Base-by-base conservation (phyloP, 2,329 filamentous ascomycete genomes). In the Cryphonectria japonica region DNA sequence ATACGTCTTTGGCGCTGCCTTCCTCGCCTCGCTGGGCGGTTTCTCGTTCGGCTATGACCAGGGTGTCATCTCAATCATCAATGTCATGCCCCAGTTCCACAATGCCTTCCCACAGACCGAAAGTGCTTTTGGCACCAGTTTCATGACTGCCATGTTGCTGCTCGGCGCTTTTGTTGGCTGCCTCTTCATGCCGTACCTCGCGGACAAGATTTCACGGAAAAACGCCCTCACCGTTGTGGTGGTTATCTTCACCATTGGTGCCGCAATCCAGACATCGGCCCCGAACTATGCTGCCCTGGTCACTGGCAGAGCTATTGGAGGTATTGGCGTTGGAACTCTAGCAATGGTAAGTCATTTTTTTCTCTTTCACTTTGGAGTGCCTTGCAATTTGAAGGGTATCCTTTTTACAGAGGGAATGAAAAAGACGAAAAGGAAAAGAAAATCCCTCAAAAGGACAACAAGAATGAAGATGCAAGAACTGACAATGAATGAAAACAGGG, bases 11-110 rank as follows among this genome's bases (percentile, higher is more conserved):
- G 80, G 81, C 22, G 82, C 82, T 8, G 82, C 82, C 0, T 76
- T 84, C 16, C 75, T 74, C 13, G 71, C 73, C 14, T 74, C 73
- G 2, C 32, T 73, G 32, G 73, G 73, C 78, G 81, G 87, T 82
- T 9, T 87, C 84, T 11, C 84, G 82, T 69, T 75, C 54, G 75
- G 75, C 59, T 75, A 74, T 50, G 74, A 75, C 69, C 74, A 75
- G 63, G 74, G 74, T n/a, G 73, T 73, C 52, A 84, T 86, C 69
- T 82, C 86, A 11, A 83, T 89, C 76, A 81, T 85, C 71, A 78
- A 83, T 13, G 80, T 82, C 22, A 84, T 85, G 82, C 76, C 78
- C 0, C 82, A 84, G 46, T 85, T 85, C 71, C 79, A 83, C 34
- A 68, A 77, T 0, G 74, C 74, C 1, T 84, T 82, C 73, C 80